Evolutionary conservation across 2,329 filamentous ascomycete species (phyloP).

Genomic region (Ambrosiella cleistominuta): DNA sequence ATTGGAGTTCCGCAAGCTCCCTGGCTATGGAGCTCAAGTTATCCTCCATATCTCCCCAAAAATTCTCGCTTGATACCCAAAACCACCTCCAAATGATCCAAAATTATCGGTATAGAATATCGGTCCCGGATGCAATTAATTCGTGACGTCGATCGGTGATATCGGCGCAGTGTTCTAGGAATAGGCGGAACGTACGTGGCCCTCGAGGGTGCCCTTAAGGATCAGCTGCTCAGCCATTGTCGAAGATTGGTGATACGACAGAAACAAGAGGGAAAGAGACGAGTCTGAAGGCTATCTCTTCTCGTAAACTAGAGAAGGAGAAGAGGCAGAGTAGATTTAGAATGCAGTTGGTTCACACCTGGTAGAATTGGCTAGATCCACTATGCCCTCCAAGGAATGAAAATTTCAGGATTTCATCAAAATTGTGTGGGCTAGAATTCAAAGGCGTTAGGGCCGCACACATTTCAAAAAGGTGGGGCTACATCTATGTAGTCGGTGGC

Average conservation of each 20-base stretch:
- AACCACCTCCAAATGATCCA: background rate
- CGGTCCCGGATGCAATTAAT: background rate
- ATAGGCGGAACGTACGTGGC: conserved; percentile 50
- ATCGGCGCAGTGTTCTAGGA: conserved; percentile 12
- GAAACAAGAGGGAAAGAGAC: conserved; percentile 13
- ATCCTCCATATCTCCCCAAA: background rate
- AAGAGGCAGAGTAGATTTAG: conserved; percentile 13
- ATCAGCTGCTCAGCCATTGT: conserved; percentile 83
- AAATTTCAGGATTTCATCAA: conserved; percentile 14
- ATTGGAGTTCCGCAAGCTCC: background rate
- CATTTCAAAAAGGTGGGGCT: conserved; percentile 11
- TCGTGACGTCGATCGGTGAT: background rate
- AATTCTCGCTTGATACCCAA: background rate
- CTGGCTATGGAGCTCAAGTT: background rate
- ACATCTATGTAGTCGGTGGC: background rate
- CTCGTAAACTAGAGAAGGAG: conserved; percentile 13
- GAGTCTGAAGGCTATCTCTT: conserved; percentile 15
- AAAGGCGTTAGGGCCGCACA: conserved; percentile 13
- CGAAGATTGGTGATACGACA: conserved; percentile 10
- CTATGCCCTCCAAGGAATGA: conserved; percentile 12
- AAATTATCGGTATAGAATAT: background rate
- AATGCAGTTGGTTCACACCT: conserved; percentile 12
- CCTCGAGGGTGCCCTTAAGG: conserved; percentile 92
- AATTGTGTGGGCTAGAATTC: conserved; percentile 13
- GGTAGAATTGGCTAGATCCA: conserved; percentile 12